Conservation (phyloP, 768 basidiomycete species). For the Phylloporus rhodoxanthus region DNA sequence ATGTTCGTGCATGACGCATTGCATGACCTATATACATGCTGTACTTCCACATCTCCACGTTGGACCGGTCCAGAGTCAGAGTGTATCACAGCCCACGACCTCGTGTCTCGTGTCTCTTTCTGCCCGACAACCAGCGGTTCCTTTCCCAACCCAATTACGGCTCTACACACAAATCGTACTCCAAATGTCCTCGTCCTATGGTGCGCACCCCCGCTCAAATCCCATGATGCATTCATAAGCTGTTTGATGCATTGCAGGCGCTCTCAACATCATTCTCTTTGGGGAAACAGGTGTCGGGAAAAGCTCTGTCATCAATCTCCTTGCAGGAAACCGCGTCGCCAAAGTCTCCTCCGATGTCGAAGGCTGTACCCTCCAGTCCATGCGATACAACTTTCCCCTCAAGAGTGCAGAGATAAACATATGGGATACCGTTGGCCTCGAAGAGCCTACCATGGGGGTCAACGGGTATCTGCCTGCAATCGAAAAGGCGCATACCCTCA, state of each 20-base stretch:
- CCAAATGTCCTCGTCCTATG: constrained; percentile 17
- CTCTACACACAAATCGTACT: constrained; percentile 4
- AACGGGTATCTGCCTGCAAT: constrained; percentile 25
- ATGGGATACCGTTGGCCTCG: constrained; percentile 30
- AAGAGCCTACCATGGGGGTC: constrained; percentile 26
- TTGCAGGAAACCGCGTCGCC: constrained; percentile 28
- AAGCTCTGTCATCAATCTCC: constrained; percentile 42
- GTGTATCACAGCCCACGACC: constrained; percentile 2
- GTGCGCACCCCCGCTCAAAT: constrained; percentile 8
- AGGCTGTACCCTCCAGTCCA: constrained; percentile 31
- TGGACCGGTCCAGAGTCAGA: constrained; percentile 8
- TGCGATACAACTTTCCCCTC: constrained; percentile 18
- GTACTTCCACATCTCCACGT: constrained; percentile 14
- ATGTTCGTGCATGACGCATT: constrained; percentile 11
- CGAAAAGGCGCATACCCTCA: constrained; percentile 25
- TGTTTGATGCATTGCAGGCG: not conserved
- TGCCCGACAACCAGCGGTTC: constrained; percentile 4
- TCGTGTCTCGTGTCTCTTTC: constrained; percentile 1
- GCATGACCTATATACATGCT: constrained; percentile 10
- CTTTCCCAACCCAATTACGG: not conserved
- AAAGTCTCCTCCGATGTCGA: constrained; percentile 28
- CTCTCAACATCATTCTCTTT: constrained; percentile 28
- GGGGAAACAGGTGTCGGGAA: constrained; percentile 35
- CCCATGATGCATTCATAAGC: not conserved
- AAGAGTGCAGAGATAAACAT: constrained; percentile 11